phyloP scores from a whole-genome alignment of 495 filamentous ascomycete species.

The Extremus antarcticus region DNA sequence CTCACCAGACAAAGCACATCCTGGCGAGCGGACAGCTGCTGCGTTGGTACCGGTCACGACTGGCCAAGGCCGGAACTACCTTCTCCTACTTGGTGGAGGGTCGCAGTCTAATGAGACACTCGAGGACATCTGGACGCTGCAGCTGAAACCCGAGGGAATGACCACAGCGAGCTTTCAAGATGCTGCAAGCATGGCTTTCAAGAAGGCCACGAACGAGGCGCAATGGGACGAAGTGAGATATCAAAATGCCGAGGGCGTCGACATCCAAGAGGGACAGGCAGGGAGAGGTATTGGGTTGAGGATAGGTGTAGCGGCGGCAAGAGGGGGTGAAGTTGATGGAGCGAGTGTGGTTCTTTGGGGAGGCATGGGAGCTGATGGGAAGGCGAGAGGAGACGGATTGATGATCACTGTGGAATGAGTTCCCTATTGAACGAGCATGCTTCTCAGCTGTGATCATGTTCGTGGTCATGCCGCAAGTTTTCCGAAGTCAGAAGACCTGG shows the following conservation, averaged over 20 bases:
- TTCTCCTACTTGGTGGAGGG: slow-evolving; percentile 24
- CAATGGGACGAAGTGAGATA: slow-evolving; percentile 41
- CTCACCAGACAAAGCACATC: slow-evolving; percentile 2
- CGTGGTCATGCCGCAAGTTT: too few relatives aligned
- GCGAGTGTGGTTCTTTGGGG: slow-evolving; percentile 29
- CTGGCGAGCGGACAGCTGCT: slow-evolving; percentile 15
- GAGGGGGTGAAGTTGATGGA: slow-evolving; percentile 28
- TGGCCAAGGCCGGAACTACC: slow-evolving; percentile 28
- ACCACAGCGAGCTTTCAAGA: slow-evolving; percentile 44
- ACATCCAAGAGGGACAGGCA: slow-evolving; percentile 18
- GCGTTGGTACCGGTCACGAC: slow-evolving; percentile 23
- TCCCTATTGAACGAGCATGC: too few relatives aligned
- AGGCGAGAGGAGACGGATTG: slow-evolving; percentile 27
- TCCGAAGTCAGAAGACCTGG: too few relatives aligned
- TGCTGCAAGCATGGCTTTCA: slow-evolving; percentile 22
- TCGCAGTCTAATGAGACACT: slow-evolving; percentile 31
- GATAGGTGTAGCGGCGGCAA: slow-evolving; percentile 20
- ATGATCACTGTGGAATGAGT: slow-evolving; percentile 29
- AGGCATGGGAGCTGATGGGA: slow-evolving; percentile 21
- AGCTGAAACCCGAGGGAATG: slow-evolving; percentile 40
- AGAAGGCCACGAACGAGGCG: slow-evolving; percentile 26
- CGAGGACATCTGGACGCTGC: slow-evolving; percentile 30
- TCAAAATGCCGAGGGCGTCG: slow-evolving; percentile 18
- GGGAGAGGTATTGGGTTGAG: slow-evolving; percentile 18
- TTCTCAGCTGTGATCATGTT: too few relatives aligned